These are phyloP conservation scores for Paxillus rubicundulus DNA, from an alignment of 768 basidiomycete species.

Conservation along the genomic window DNA sequence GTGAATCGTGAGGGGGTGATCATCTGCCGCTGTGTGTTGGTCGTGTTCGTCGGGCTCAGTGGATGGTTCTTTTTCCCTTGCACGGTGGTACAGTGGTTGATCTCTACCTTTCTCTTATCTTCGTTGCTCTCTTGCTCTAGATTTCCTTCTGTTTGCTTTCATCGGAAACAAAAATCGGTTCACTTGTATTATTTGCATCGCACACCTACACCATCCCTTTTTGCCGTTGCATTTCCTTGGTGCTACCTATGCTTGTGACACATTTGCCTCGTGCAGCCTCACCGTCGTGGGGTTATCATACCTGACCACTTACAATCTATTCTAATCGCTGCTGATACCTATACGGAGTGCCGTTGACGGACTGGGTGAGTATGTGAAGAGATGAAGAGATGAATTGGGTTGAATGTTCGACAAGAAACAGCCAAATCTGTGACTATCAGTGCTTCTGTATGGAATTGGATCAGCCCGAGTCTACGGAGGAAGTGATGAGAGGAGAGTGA, in stretches of 20 bases:
- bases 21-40: neutral
- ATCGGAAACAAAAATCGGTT: conserved; percentile 20
- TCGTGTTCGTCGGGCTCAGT: neutral
- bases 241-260: conserved; percentile 24
- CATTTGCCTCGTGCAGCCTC: conserved; percentile 15
- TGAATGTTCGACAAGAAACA: neutral
- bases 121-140: conserved; percentile 3
- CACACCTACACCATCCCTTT: conserved; percentile 22
- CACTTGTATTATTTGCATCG: conserved; percentile 36
- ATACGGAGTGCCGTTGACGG: conserved; percentile 1
- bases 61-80: neutral
- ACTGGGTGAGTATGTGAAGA: conserved; percentile 12
- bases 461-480: neutral
- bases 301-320: conserved; percentile 29
- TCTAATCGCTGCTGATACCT: conserved; percentile 22
- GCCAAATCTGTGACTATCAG: neutral
- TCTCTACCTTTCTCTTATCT: conserved; percentile 18
- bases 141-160: conserved; percentile 18
- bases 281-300: conserved; percentile 27
- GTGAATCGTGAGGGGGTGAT: conserved; percentile 43
- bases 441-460: neutral
- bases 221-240: conserved; percentile 16
- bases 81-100: conserved; percentile 9
- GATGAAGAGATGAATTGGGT: neutral
- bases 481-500: neutral